Conservation (phyloP, 306 rosid genomes). For the Glycyrrhiza uralensis region DNA sequence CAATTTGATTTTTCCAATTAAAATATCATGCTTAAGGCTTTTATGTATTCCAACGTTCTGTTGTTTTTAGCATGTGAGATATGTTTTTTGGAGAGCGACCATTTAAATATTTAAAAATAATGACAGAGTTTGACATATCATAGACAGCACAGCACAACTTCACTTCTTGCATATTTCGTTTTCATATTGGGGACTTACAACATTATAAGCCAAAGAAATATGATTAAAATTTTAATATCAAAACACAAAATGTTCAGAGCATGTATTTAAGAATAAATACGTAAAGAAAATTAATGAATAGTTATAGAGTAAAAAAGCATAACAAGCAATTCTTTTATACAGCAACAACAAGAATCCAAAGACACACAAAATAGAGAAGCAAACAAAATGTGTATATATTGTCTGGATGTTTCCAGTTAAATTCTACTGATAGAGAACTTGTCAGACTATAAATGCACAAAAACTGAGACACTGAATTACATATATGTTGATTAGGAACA, state of each 20-base stretch:
- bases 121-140: not conserved
- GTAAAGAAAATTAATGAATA: not conserved
- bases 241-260: not conserved
- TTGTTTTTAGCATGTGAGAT: not conserved
- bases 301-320: conserved; percentile 22
- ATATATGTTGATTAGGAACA: conserved; percentile 36
- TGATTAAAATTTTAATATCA: not conserved
- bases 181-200: not conserved
- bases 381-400: conserved; percentile 43
- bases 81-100: not conserved
- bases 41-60: too few species aligned
- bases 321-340: conserved; percentile 47
- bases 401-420: conserved; percentile 41
- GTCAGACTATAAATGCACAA: conserved; percentile 45
- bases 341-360: conserved; percentile 39
- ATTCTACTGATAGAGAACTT: conserved; percentile 38
- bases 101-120: not conserved
- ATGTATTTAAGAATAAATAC: not conserved
- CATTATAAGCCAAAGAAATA: not conserved
- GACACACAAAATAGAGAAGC: conserved; percentile 31
- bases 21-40: too few species aligned
- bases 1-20: too few species aligned
- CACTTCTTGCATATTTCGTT: not conserved
- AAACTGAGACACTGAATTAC: conserved; percentile 39
- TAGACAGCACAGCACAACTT: not conserved